These are phyloP conservation scores for Diutina rugosa DNA, from an alignment of 1,139 yeast species.

Conservation along the genomic window DNA sequence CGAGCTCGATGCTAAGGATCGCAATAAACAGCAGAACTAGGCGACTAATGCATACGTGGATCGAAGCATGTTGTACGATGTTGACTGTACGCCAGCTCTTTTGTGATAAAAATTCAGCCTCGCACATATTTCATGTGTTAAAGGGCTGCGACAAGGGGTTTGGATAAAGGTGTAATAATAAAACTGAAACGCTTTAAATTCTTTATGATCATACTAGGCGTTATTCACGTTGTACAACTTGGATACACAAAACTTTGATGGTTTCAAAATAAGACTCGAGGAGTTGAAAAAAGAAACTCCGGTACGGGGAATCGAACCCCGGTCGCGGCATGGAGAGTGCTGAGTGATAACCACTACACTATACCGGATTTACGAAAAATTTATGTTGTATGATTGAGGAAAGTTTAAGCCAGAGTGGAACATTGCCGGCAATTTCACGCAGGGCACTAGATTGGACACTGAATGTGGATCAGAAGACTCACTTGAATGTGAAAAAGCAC, in stretches of 20 bases:
- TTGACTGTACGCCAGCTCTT: neutral
- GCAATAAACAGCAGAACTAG: conserved; percentile 3
- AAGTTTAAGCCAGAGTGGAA: no score
- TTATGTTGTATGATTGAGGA: neutral
- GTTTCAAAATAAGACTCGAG: no score
- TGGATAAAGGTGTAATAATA: neutral
- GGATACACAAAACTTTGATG: no score
- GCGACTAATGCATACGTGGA: neutral
- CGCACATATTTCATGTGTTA: neutral
- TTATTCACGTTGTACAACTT: no score
- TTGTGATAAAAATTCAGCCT: neutral
- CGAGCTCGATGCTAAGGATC: conserved; percentile 60
- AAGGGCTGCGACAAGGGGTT: neutral
- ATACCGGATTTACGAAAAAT: neutral
- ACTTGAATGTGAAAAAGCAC: no score
- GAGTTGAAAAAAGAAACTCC: neutral
- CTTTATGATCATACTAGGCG: neutral
- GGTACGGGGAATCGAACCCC: conserved; percentile 2
- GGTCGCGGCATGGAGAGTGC: conserved; percentile 1
- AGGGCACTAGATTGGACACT: no score
- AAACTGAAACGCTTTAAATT: no score
- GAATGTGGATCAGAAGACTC: no score
- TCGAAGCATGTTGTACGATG: neutral
- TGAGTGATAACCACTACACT: conserved; percentile 1
- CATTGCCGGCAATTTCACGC: no score